These are phyloP conservation scores for Alopecurus myosuroides DNA, from an alignment of 176 grass and related monocot genomes.

Conservation along the genomic window DNA sequence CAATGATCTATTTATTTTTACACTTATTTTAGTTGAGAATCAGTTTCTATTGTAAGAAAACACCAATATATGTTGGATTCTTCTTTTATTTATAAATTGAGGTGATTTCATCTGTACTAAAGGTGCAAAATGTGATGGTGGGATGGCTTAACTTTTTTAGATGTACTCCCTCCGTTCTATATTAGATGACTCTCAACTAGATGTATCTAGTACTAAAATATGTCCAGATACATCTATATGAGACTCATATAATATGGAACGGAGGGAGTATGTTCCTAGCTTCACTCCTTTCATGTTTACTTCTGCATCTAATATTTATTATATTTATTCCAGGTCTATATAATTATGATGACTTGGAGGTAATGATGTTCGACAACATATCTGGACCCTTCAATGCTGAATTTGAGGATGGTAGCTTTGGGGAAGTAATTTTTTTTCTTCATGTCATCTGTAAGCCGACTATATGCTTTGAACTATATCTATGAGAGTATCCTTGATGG, in stretches of 20 bases:
- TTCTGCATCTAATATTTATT: neutral
- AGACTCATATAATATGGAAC: too few species aligned
- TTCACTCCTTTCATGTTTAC: neutral
- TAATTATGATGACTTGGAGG: slow-evolving; percentile 74
- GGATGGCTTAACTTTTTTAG: neutral
- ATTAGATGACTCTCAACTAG: too few species aligned
- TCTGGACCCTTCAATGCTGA: too few species aligned
- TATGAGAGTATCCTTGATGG: too few species aligned
- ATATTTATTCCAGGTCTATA: slow-evolving; percentile 35
- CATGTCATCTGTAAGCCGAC: too few species aligned
- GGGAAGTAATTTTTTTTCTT: too few species aligned
- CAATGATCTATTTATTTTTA: neutral
- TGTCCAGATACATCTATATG: too few species aligned
- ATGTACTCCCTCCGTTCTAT: too few species aligned
- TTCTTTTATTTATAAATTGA: neutral
- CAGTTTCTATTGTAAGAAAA: neutral
- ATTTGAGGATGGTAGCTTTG: too few species aligned
- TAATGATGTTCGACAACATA: too few species aligned
- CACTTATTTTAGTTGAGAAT: neutral
- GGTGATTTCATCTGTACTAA: neutral
- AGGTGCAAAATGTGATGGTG: neutral
- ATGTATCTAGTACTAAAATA: too few species aligned
- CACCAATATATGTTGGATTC: neutral
- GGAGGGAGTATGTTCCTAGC: neutral
- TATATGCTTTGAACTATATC: too few species aligned